phyloP scores from a whole-genome alignment of 129 eudicot genomes.

The Chrysanthemum seticuspe region DNA sequence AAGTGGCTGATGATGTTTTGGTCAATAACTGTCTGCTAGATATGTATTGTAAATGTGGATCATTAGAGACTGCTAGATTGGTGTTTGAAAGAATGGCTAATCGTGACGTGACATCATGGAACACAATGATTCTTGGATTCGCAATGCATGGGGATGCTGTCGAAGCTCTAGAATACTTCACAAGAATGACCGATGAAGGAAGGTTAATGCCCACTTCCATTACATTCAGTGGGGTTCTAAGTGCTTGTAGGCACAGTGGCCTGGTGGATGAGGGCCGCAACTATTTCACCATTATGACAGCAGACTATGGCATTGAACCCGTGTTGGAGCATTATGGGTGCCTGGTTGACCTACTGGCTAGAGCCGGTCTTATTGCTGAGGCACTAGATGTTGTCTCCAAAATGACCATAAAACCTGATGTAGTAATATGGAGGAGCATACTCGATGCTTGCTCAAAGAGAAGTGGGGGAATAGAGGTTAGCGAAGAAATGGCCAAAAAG shows the following conservation, averaged over 20 bases:
- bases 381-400: conserved; percentile 65
- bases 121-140: conserved; percentile 71
- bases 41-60: conserved; percentile 83
- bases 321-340: conserved; percentile 91
- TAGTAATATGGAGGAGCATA: conserved; percentile 82
- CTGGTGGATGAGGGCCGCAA: conserved; percentile 57
- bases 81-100: conserved; percentile 53
- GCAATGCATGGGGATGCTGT: conserved; percentile 65
- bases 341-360: conserved; percentile 78
- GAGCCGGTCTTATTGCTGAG: conserved; percentile 58
- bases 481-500: conserved; percentile 67
- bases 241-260: conserved; percentile 80
- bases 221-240: conserved; percentile 68
- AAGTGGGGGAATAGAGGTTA: conserved; percentile 48
- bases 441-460: conserved; percentile 72
- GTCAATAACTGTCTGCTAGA: conserved; percentile 60
- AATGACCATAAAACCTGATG: conserved; percentile 83
- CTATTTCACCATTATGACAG: conserved; percentile 58
- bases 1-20: conserved; percentile 38
- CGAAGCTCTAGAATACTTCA: conserved; percentile 52
- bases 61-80: conserved; percentile 42
- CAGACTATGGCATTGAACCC: conserved; percentile 58
- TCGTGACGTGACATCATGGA: conserved; percentile 81
- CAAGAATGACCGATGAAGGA: conserved; percentile 46
- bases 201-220: conserved; percentile 61